Evolutionary conservation across 441 rosid species (phyloP), one percentile per base, ranked within the genome.

Genomic region (Erodium moschatum): DNA sequence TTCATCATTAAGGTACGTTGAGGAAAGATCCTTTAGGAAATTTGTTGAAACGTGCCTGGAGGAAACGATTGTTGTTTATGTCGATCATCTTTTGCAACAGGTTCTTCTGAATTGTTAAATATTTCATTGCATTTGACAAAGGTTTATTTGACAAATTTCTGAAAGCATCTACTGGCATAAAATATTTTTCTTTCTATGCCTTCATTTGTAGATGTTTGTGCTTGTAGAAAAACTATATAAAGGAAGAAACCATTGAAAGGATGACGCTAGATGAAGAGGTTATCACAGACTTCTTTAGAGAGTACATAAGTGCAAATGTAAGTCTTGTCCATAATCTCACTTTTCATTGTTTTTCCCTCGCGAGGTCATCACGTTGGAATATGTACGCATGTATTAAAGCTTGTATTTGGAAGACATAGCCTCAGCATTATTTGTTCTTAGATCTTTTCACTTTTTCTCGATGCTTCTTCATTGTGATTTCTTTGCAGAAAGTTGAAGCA

Each of bases 241-340:
- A 92, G 84, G 98, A 95, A 80, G 97, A 89, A 76, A 95, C 99
- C n/a, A 90, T 95, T 70, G 98, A 92, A 65, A 85, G 97, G 72
- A 90, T 90, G 98, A 87, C 93, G 76, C 85, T 90, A 2, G 99
- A 95, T 67, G 99, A 95, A 78, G 99, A 95, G 81, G 90, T 85
- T 80, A 89, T 95, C 66, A 87, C 86, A 90, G 98, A 95, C 73
- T 95, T 89, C 78, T 95, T 95, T 78, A 85, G 93, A 77, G 99
- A 95, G 78, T 92, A 91, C 78, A 85, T 95, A 68, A 95, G 82
- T 66, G 89, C 87, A 72, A 77, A 87, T 61, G 99, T 95, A 85
- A 83, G 95, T 87, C 42, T 29, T 74, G 50, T 70, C 71, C 10
- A 15, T 60, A 33, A 21, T 31, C 65, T n/a, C 0, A 9, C 13